phyloP scores from a whole-genome alignment of 495 filamentous ascomycete species.

The Lasiosphaeria ovina region DNA sequence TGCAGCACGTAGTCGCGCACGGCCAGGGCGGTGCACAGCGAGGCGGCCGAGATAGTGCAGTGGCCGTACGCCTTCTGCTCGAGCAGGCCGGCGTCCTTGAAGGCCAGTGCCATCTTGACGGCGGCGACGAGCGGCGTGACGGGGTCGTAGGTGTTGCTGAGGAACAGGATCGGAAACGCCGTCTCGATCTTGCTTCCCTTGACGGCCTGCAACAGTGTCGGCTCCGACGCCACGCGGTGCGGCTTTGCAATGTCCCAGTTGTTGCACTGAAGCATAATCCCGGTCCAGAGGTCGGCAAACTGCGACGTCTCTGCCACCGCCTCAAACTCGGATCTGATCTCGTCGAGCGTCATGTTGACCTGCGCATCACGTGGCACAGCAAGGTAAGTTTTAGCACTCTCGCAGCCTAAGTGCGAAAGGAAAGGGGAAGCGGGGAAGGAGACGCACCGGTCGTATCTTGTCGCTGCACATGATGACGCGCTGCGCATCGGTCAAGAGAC shows the following conservation, averaged over 20 bases:
- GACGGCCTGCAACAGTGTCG: too few species aligned
- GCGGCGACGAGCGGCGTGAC: slow-evolving; percentile 56
- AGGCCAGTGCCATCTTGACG: slow-evolving; percentile 50
- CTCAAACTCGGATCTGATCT: slow-evolving; percentile 35
- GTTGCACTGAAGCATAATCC: slow-evolving; percentile 42
- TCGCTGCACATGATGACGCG: slow-evolving; percentile 48
- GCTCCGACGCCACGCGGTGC: not conserved
- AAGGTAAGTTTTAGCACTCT: not conserved
- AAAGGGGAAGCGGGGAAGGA: not conserved
- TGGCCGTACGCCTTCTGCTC: slow-evolving; percentile 47
- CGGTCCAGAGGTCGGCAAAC: slow-evolving; percentile 48
- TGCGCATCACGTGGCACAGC: not conserved
- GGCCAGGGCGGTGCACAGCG: slow-evolving; percentile 38
- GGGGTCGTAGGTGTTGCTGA: slow-evolving; percentile 59
- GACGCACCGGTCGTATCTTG: slow-evolving; percentile 37
- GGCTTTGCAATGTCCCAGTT: slow-evolving; percentile 35
- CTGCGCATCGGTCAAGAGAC: slow-evolving; percentile 46
- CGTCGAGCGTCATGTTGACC: slow-evolving; percentile 40
- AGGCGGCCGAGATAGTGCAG: slow-evolving; percentile 38
- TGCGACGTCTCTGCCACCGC: slow-evolving; percentile 36
- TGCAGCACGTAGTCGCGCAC: slow-evolving; percentile 39
- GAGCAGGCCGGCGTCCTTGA: slow-evolving; percentile 44
- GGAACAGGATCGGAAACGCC: slow-evolving; percentile 57
- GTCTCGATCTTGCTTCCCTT: slow-evolving; percentile 38
- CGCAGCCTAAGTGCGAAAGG: not conserved